Evolutionary conservation across 192 early-diverging fungal genomes (phyloP), one percentile per base, ranked within the genome.

Genomic region (Backusella tarrabulga): DNA sequence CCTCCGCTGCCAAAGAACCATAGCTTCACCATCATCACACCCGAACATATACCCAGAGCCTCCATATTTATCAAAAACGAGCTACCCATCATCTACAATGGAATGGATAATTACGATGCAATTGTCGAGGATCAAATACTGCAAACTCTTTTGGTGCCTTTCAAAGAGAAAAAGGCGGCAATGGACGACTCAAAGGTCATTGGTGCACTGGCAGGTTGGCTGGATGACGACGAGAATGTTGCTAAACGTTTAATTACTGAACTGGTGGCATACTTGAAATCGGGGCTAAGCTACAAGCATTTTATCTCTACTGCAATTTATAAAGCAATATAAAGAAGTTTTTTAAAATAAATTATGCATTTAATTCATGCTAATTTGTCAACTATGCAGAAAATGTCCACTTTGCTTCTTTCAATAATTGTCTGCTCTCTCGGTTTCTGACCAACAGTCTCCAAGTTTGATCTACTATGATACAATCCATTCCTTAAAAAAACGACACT

Each of bases 21-120:
- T 0, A 35, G 66, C 21, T 52, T 71, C 1, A 72, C 76, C 29
- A 71, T 72, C 21, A 29, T 77, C n/a, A 35, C 42, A 34, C 76
- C 76, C 34, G 56, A 77, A n/a, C 36, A 77, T 35, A 72, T 77
- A 72, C 70, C 69, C 32, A 67, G 71, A 32, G 76, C 72, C 12
- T 23, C 56, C 7, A 12, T 63, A 12, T 63, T 63, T 34, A 46
- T 21, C 4, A 68, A 44, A 2, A 6, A 68, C 26, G 38, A 76
- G 15, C 9, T 21, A 2, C 36, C 63, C 29, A 40, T 66, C 34
- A 44, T 52, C 7, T 73, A 52, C 19, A 41, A 73, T 3, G 42
- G 72, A 41, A 66, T 40, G 9, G 56, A 72, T n/a, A n/a, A 23
- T 0, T 78, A 78, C 50, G 77, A 78, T 35, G n/a, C 66, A n/a